These are phyloP conservation scores for Quercus engelmannii DNA, from an alignment of 306 rosid species.

Conservation along the genomic window DNA sequence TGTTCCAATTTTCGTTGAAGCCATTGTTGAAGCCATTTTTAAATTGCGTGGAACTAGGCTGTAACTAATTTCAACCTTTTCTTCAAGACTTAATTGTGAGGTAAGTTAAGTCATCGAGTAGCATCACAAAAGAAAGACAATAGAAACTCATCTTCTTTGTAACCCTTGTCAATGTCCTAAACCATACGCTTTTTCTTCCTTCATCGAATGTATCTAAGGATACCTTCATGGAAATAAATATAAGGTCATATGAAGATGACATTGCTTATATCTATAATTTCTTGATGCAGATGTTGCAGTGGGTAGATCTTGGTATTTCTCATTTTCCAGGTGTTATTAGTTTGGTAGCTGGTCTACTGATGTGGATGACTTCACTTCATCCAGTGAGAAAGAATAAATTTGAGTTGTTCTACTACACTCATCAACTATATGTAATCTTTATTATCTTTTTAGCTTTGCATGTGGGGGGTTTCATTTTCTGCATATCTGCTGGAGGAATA, in stretches of 20 bases:
- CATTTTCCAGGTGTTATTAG: too few relatives aligned
- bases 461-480: conserved; percentile 75
- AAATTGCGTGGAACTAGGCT: not conserved
- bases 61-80: not conserved
- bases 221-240: not conserved
- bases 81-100: too few relatives aligned
- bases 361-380: conserved; percentile 92
- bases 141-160: not conserved
- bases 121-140: not conserved
- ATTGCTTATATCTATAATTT: not conserved
- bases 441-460: conserved; percentile 73
- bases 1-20: not conserved
- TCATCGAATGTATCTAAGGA: not conserved
- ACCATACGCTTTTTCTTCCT: not conserved
- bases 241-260: not conserved
- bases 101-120: not conserved
- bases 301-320: too few relatives aligned
- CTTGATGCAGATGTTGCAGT: conserved; percentile 36
- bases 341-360: conserved; percentile 53
- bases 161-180: not conserved
- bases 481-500: conserved; percentile 73
- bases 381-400: conserved; percentile 67
- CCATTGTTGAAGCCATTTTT: not conserved
- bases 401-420: conserved; percentile 92
- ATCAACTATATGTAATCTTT: conserved; percentile 75